A percentile compares a stretch with the other conserved stretches of the same genome.
Evolutionary conservation across 495 filamentous ascomycete genomes (phyloP).

Genomic region (Talaromyces stipitatus): DNA sequence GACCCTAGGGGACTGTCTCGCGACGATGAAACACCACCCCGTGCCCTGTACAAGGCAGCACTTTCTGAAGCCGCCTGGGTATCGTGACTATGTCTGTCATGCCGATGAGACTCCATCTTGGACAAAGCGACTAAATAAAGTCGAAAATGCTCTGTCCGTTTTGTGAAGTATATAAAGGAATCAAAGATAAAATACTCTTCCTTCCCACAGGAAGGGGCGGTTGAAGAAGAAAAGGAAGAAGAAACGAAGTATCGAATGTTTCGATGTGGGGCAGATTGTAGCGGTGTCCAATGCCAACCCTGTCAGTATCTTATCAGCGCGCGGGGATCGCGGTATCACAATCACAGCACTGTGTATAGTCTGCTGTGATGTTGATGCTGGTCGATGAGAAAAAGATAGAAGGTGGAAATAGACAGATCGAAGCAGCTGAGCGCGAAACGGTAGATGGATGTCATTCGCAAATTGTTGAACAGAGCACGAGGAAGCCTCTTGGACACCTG

Average conservation of each 20-base stretch:
- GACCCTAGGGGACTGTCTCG: conserved; percentile 25
- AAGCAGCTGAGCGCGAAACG: neutral
- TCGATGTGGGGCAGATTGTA: neutral
- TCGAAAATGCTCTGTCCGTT: neutral
- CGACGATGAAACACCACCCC: conserved; percentile 27
- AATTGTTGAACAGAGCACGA: neutral
- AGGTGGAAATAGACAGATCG: neutral
- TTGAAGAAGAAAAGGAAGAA: conserved; percentile 1
- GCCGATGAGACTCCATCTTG: conserved; percentile 40
- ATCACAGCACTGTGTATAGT: neutral
- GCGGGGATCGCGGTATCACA: neutral
- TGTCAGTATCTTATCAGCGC: neutral
- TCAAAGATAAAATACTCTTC: neutral
- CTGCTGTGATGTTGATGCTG: neutral
- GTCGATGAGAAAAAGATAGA: neutral
- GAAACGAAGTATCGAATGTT: neutral
- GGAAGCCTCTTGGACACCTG: neutral
- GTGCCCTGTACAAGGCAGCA: conserved; percentile 32
- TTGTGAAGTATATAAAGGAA: neutral
- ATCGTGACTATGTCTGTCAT: conserved; percentile 39
- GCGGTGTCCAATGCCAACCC: neutral
- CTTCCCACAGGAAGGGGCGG: neutral
- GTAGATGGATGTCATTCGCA: neutral
- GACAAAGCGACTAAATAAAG: conserved; percentile 5
- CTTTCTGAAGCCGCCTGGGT: conserved; percentile 20